These are phyloP conservation scores for Raphanus sativus DNA, from an alignment of 345 rosid genomes.

Conservation along the genomic window DNA sequence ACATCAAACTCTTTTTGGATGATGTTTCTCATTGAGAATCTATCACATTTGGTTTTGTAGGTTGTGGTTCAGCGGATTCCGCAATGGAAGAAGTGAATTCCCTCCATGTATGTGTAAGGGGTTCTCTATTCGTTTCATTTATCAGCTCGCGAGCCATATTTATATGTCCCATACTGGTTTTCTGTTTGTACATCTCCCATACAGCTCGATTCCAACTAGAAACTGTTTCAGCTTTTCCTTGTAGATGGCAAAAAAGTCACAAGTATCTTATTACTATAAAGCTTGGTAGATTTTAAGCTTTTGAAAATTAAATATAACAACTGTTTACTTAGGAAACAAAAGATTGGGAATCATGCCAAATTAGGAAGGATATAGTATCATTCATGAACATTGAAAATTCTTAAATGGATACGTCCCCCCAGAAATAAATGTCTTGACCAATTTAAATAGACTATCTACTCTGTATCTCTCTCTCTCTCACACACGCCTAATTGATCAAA, in stretches of 20 bases:
- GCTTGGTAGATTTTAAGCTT: neutral
- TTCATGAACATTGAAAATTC: neutral
- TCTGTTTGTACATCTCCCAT: constrained; percentile 51
- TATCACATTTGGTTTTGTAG: constrained; percentile 38
- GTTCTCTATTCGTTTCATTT: constrained; percentile 3
- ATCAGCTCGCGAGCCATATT: neutral
- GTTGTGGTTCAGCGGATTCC: constrained; percentile 84
- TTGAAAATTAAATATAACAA: neutral
- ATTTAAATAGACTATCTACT: neutral
- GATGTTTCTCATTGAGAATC: constrained; percentile 15
- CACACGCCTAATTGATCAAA: neutral
- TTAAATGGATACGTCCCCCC: neutral
- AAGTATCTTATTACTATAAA: neutral
- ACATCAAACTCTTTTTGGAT: neutral
- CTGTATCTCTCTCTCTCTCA: neutral
- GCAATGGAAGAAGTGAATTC: constrained; percentile 77
- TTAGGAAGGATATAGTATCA: neutral
- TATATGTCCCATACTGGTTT: constrained; percentile 6
- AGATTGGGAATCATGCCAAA: neutral
- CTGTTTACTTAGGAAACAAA: neutral
- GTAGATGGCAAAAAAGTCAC: neutral
- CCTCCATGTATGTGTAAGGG: neutral
- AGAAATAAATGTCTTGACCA: neutral
- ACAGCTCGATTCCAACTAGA: constrained; percentile 55
- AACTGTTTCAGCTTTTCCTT: constrained; percentile 63